phyloP scores from a whole-genome alignment of 2,329 filamentous ascomycete species.

The Aureobasidium sp. region DNA sequence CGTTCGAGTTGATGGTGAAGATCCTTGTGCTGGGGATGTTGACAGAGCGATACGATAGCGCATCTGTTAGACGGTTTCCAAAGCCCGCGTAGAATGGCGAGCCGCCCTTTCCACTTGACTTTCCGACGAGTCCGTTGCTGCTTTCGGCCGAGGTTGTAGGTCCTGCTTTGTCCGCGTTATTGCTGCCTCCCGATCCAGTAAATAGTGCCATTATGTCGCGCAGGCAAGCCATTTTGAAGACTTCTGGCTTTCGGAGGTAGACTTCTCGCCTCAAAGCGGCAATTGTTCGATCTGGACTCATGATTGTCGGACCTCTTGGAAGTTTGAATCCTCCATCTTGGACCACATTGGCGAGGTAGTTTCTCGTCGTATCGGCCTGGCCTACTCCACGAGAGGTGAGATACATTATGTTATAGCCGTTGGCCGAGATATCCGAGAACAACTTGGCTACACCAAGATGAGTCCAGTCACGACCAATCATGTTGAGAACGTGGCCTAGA shows the following conservation, averaged over 20 bases:
- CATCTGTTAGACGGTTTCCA: constrained; percentile 91
- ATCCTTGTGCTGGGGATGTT: constrained; percentile 91
- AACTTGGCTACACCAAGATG: constrained; percentile 94
- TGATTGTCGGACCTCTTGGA: constrained; percentile 85
- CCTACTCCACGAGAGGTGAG: constrained; percentile 90
- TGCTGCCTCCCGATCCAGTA: constrained; percentile 29
- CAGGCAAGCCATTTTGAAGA: constrained; percentile 98
- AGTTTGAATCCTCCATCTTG: constrained; percentile 79
- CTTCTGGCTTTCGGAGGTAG: constrained; percentile 90
- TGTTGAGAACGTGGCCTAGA: constrained; percentile 80
- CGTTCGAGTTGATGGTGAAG: constrained; percentile 97
- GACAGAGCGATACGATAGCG: constrained; percentile 89
- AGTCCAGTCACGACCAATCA: constrained; percentile 97
- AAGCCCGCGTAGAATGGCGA: constrained; percentile 91
- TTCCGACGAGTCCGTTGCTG: background rate
- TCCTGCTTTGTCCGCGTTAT: constrained; percentile 17
- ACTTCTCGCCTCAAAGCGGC: constrained; percentile 86
- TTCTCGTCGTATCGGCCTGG: constrained; percentile 80
- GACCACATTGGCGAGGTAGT: constrained; percentile 80
- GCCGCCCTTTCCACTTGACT: constrained; percentile 22
- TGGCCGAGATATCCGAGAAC: constrained; percentile 88
- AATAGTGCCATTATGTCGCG: constrained; percentile 90
- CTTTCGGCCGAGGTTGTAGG: constrained; percentile 9
- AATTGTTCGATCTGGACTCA: constrained; percentile 91
- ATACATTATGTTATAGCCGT: constrained; percentile 99